Base-by-base conservation (phyloP, 352 stramenopile species). In the Phytophthora niederhauseri region DNA sequence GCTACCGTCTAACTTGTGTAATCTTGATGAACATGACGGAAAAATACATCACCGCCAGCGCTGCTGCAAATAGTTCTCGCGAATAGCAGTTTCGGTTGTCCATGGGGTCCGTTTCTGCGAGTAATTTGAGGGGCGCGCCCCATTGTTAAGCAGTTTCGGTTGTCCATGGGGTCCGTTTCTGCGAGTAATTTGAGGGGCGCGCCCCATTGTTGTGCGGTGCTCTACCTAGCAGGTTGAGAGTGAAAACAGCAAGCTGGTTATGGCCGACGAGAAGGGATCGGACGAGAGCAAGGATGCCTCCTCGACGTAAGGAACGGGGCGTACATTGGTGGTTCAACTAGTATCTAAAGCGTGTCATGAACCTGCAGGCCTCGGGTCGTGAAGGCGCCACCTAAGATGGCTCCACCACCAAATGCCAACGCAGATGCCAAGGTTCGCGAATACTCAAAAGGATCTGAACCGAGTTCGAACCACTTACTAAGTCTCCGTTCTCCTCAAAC, bases 381-480 rank as follows among this genome's bases (percentile, higher is more conserved):
- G 45, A 76, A 73, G 64, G 72, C 72, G 0, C 77, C 77, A 9
- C 75, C 72, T 4, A 85, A 85, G 64, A 82, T 76, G 54, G 73
- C 63, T 4, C 75, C 77, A 28, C 75, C 77, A 41, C 57, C 49
- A 62, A 73, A 46, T 38, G 55, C 73, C 12, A 51, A 34, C 1
- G 64, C 63, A 11, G 77, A 82, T 19, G 72, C 63, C 11, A 85
- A 85, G 73, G 72, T 76, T 5, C 20, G 50, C 5, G 11, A 53
- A 26, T 19, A n/a, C 11, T 53, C 46, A 30, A 31, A 24, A 26
- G 38, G 5, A 8, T 1, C 7, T 20, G 5, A 50, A 48, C 17
- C 1, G 17, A 50, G 36, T 45, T 45, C 3, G 28, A 7, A 45
- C 36, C 36, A 45, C 14, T 45, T 45, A 45, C 36, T n/a, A 45